Conservation (phyloP, 2,329 filamentous ascomycete species). For the Albophoma yamanashiensis region DNA sequence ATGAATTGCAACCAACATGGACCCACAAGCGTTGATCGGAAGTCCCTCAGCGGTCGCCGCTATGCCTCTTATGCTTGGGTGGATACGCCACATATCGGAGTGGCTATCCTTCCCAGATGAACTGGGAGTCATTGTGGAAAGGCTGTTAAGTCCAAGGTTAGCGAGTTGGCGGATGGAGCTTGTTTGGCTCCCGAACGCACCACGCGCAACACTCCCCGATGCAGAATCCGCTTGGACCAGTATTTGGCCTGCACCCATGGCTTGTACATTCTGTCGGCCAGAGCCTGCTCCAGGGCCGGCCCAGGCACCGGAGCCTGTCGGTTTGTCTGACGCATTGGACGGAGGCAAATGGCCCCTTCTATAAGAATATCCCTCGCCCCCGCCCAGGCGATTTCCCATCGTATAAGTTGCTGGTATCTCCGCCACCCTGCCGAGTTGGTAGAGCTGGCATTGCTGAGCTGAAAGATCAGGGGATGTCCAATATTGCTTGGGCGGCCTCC, state of each 20-base stretch:
- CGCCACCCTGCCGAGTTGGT: conserved; percentile 3
- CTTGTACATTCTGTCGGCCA: neutral
- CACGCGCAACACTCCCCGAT: neutral
- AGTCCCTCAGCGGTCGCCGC: conserved; percentile 7
- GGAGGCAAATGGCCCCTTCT: conserved; percentile 5
- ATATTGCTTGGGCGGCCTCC: conserved; percentile 1
- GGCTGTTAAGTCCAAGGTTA: neutral
- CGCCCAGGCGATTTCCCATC: conserved; percentile 5
- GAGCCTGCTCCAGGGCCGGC: neutral
- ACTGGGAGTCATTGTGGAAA: neutral
- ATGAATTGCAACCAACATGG: conserved; percentile 5
- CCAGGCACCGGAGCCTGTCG: neutral
- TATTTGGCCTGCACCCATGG: neutral
- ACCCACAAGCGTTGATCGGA: conserved; percentile 8
- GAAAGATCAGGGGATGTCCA: conserved; percentile 1
- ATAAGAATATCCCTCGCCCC: conserved; percentile 8
- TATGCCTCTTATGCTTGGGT: conserved; percentile 6
- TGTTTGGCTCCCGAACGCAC: neutral
- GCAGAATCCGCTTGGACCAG: neutral
- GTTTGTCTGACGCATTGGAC: conserved; percentile 1
- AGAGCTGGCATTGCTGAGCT: conserved; percentile 6
- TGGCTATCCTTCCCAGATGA: neutral
- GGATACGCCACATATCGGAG: conserved; percentile 7
- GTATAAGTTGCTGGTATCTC: conserved; percentile 3
- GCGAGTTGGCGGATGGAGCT: neutral